Conservation (phyloP, 164 flowering plant species). For the Aristolochia fimbriata region DNA sequence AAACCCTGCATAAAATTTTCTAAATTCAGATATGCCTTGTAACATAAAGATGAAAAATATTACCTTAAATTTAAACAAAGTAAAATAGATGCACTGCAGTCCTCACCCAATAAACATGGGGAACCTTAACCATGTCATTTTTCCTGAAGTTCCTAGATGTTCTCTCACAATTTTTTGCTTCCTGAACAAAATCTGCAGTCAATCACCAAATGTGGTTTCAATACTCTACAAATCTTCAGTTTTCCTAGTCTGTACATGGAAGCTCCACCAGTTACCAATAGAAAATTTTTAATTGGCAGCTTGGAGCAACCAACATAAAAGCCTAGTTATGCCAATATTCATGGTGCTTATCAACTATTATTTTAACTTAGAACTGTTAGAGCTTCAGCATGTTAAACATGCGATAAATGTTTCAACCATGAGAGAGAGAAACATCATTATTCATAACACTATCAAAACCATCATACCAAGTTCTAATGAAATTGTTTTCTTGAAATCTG, state of each 20-base stretch:
- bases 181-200: constrained; percentile 69
- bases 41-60: too few relatives aligned
- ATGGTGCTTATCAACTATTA: too few relatives aligned
- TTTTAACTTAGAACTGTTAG: too few relatives aligned
- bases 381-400: too few relatives aligned
- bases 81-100: too few relatives aligned
- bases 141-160: constrained; percentile 51
- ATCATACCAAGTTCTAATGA: constrained; percentile 77
- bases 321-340: too few relatives aligned
- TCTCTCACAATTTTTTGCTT: constrained; percentile 66
- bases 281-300: too few relatives aligned
- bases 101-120: constrained; percentile 63
- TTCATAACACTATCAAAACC: neutral
- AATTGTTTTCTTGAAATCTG: constrained; percentile 57
- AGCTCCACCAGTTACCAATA: neutral
- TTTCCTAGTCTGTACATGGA: neutral
- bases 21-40: too few relatives aligned
- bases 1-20: constrained; percentile 46
- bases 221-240: neutral
- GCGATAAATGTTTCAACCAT: too few relatives aligned
- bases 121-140: constrained; percentile 49
- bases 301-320: too few relatives aligned
- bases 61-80: too few relatives aligned
- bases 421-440: neutral
- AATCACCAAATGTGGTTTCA: neutral